A percentile compares a stretch with the other conserved stretches of the same genome.
Conservation (phyloP, 106 monocot species). For the Narthecium ossifragum region DNA sequence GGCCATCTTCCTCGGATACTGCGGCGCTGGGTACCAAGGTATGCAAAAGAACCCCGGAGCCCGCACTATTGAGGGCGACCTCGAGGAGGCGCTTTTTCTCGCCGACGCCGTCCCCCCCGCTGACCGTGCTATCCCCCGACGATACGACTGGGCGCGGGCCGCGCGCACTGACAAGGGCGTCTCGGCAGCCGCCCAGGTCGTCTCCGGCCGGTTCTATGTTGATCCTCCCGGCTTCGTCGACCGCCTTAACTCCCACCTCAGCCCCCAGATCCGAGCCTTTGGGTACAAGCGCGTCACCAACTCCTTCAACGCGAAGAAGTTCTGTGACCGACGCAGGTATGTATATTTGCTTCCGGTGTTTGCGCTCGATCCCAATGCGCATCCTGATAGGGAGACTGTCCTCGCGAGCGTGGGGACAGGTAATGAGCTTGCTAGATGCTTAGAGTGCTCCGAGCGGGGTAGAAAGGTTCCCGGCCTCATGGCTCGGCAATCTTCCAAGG, state of each 20-base stretch:
- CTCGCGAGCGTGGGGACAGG: conserved; percentile 59
- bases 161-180: conserved; percentile 98
- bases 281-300: conserved; percentile 68
- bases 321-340: conserved; percentile 86
- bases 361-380: conserved; percentile 63
- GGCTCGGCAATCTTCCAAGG: conserved; percentile 21
- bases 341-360: conserved; percentile 87
- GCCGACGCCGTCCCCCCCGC: conserved; percentile 67
- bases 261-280: conserved; percentile 62
- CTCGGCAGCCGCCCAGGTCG: conserved; percentile 81
- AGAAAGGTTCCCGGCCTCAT: conserved; percentile 50
- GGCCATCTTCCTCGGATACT: conserved; percentile 80
- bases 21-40: conserved; percentile 90
- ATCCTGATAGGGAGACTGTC: conserved; percentile 67
- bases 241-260: conserved; percentile 57
- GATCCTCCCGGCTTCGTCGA: conserved; percentile 63
- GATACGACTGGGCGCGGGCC: conserved; percentile 90
- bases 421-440: conserved; percentile 59
- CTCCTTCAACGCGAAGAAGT: conserved; percentile 92
- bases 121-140: conserved; percentile 59
- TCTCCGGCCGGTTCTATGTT: conserved; percentile 85
- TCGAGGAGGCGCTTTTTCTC: conserved; percentile 84
- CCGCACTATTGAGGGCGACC: conserved; percentile 84
- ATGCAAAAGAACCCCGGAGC: conserved; percentile 99
- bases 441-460: conserved; percentile 81